phyloP scores from a whole-genome alignment of 495 filamentous ascomycete species.

The Recurvomyces mirabilis region DNA sequence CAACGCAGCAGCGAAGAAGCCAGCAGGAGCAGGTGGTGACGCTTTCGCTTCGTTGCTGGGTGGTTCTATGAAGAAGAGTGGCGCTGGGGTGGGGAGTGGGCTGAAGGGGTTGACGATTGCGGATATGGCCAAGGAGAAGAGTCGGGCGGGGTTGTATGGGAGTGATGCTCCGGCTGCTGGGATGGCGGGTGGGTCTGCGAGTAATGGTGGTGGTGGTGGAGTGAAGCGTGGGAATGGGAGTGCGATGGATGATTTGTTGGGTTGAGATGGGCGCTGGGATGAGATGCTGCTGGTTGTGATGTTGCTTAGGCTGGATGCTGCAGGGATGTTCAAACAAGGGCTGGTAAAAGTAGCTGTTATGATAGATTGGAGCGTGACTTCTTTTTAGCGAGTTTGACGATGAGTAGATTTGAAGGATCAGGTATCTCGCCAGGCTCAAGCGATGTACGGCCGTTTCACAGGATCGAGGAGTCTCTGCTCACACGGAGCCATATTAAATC shows the following conservation, averaged over 20 bases:
- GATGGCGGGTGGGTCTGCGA: constrained; percentile 28
- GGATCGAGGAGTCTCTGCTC: too few relatives aligned
- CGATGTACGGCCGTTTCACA: too few relatives aligned
- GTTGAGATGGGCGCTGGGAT: constrained; percentile 30
- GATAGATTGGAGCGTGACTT: too few relatives aligned
- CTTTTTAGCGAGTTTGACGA: too few relatives aligned
- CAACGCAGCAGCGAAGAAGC: constrained; percentile 37
- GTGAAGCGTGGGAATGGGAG: constrained; percentile 21
- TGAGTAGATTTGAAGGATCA: too few relatives aligned
- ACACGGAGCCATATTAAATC: too few relatives aligned
- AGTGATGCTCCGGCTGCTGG: constrained; percentile 37
- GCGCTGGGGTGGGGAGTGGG: constrained; percentile 51
- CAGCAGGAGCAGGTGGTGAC: constrained; percentile 48
- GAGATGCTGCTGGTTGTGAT: too few relatives aligned
- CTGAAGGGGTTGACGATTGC: constrained; percentile 68
- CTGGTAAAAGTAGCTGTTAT: too few relatives aligned
- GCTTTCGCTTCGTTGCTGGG: constrained; percentile 83
- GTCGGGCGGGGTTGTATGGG: constrained; percentile 89
- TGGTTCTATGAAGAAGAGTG: constrained; percentile 66
- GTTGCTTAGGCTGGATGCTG: too few relatives aligned
- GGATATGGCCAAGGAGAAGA: constrained; percentile 91
- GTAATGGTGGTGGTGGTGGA: constrained; percentile 14
- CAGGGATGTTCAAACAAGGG: too few relatives aligned
- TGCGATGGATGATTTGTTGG: constrained; percentile 56
- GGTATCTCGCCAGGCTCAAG: too few relatives aligned